Evolutionary conservation across 1,139 yeast genomes (phyloP), one percentile per base, ranked within the genome.

Genomic region (Yamadazyma atmosphaerica): DNA sequence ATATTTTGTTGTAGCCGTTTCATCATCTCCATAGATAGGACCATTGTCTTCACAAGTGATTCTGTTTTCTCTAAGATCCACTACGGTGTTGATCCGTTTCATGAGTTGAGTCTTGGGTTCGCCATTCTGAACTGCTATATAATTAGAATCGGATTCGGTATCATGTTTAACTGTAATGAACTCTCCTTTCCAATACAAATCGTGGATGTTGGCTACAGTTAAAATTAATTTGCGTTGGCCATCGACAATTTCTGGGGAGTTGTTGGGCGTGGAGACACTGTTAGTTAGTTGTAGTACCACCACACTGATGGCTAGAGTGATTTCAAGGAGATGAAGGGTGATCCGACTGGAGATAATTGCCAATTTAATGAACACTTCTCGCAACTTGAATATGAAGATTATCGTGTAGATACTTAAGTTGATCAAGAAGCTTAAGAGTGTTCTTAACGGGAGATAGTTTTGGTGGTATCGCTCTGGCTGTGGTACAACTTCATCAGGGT

Each of bases 181-280:
- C 15, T 13, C 25, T 21, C 28, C 28, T 8, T 31, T 35, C 38
- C 38, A 35, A 13, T 31, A 37, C 16, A 37, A 28, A 9, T 35
- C 27, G 16, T 35, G 38, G 8, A 32, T n/a, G 6, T 15, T 30
- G 6, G 30, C 5, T 5, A 29, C 17, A 29, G 10, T 13, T 12
- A 29, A 21, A 6, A 24, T 24, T 9, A 15, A 18, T 22, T 22
- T 11, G 11, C 9, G 10, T 7, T 10, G 12, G 10, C 15, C 37
- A 23, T 14, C 26, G 3, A 17, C 12, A 8, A 23, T 23, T 7
- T 23, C 26, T 4, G 5, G 5, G 4, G 26, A n/a, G 10, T 10
- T 10, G 7, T 21, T 21, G 23, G 7, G 11, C 5, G 12, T 12
- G 4, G n/a, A 8, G 12, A 23, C 5, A 10, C n/a, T 7, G 11